Conservation (phyloP, 768 basidiomycete genomes). For the Boletus reticuloceps region DNA sequence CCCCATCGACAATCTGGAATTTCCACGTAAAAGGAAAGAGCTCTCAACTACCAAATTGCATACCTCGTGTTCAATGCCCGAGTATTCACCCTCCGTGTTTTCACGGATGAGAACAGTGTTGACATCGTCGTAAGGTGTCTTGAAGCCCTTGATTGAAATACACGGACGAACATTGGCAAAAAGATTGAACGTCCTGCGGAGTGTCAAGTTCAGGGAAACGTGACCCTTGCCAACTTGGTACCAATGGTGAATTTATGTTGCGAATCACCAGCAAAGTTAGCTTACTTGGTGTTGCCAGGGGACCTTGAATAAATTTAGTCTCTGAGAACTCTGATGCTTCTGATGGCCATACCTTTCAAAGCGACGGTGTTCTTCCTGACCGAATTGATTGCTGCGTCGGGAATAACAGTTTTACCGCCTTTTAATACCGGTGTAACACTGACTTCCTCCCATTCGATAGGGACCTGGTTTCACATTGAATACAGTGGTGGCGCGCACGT, state of each 20-base stretch:
- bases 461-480: slow-evolving; percentile 59
- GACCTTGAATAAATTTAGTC: slow-evolving; percentile 50
- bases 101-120: slow-evolving; percentile 98
- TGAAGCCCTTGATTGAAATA: slow-evolving; percentile 92
- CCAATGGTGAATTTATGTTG: slow-evolving; percentile 12
- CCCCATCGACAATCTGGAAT: slow-evolving; percentile 87
- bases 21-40: slow-evolving; percentile 11
- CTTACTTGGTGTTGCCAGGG: slow-evolving; percentile 95
- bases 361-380: slow-evolving; percentile 98
- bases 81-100: slow-evolving; percentile 99
- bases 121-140: slow-evolving; percentile 98
- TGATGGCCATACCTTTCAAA: slow-evolving; percentile 70
- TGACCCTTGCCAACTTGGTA: slow-evolving; percentile 95
- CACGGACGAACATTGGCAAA: slow-evolving; percentile 99
- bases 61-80: slow-evolving; percentile 99
- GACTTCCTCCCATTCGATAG: slow-evolving; percentile 99
- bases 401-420: slow-evolving; percentile 96
- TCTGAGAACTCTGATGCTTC: neutral
- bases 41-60: slow-evolving; percentile 10
- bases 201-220: slow-evolving; percentile 95
- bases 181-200: slow-evolving; percentile 95
- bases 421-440: slow-evolving; percentile 92
- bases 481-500: neutral
- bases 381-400: slow-evolving; percentile 84
- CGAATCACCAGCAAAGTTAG: slow-evolving; percentile 16